A percentile compares a stretch with the other conserved stretches of the same genome.
Evolutionary conservation across 2,329 filamentous ascomycete genomes (phyloP).

Genomic region (Ceratocystis cacaofunesta): DNA sequence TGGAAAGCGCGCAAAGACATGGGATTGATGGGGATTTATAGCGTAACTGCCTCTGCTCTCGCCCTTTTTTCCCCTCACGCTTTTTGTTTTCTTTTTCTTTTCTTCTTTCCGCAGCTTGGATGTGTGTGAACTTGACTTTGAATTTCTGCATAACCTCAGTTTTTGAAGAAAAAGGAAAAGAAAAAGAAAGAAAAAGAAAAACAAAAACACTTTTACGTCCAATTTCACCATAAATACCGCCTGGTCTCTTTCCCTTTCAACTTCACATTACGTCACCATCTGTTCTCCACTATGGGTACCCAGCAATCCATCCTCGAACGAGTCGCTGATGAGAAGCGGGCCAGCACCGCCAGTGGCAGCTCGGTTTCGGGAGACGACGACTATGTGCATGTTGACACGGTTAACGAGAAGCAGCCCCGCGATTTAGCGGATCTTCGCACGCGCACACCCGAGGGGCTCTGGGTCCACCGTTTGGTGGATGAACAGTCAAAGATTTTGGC

Average conservation of each 20-base stretch:
- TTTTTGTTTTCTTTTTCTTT: neutral
- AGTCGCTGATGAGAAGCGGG: neutral
- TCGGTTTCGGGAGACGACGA: neutral
- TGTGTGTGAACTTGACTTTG: neutral
- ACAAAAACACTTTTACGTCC: no score
- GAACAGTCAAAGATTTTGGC: constrained; percentile 49
- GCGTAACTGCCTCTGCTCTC: neutral
- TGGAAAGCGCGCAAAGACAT: neutral
- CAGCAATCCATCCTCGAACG: constrained; percentile 3
- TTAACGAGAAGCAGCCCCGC: constrained; percentile 13
- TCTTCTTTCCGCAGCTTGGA: neutral
- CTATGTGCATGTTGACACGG: constrained; percentile 5
- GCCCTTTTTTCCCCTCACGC: neutral
- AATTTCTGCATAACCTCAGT: neutral
- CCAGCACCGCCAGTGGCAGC: no score
- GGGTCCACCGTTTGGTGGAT: constrained; percentile 34
- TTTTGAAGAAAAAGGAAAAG: neutral
- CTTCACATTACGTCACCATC: neutral
- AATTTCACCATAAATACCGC: neutral
- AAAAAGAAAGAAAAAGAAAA: no score
- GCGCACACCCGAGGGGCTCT: constrained; percentile 32
- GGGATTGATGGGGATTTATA: neutral
- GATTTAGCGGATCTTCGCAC: constrained; percentile 3
- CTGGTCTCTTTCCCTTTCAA: neutral
- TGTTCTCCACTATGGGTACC: constrained; percentile 2